Percentiles rank a stretch among this genome's conserved stretches.
Conservation (phyloP, 352 stramenopile species). For the Phytopythium boreale region DNA sequence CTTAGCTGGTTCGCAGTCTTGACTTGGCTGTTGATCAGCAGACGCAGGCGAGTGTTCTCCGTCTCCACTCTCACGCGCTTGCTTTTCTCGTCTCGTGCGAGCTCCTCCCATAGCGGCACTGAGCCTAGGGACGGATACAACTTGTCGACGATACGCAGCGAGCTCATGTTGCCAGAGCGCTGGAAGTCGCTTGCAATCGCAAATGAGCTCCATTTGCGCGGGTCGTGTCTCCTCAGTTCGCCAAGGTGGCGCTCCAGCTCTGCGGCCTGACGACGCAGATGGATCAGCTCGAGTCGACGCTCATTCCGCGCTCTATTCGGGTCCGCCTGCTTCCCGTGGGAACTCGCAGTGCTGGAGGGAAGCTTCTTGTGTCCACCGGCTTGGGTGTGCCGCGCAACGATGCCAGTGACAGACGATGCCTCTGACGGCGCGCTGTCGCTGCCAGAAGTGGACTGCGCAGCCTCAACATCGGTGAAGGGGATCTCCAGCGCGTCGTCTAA, state of each 20-base stretch:
- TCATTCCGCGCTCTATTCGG: conserved; percentile 51
- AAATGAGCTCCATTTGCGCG: not conserved
- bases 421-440: not conserved
- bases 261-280: conserved; percentile 28
- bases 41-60: conserved; percentile 55
- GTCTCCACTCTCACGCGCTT: conserved; percentile 38
- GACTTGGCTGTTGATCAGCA: conserved; percentile 47
- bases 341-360: not conserved
- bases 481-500: not conserved
- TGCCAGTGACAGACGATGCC: not conserved
- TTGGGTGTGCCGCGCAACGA: not conserved
- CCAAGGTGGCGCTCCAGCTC: conserved; percentile 6
- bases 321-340: conserved; percentile 16
- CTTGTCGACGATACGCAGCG: not conserved
- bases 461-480: not conserved
- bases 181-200: not conserved
- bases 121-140: not conserved
- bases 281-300: conserved; percentile 62
- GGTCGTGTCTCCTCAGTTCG: not conserved
- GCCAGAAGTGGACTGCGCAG: not conserved
- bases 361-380: not conserved
- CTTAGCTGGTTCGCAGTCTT: conserved; percentile 51
- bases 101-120: conserved; percentile 28
- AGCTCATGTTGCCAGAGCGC: no score
- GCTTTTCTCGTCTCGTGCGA: conserved; percentile 40